Evolutionary conservation across 371 early-diverging fungal genomes (phyloP).

Genomic region (Haplosporangium sp.): DNA sequence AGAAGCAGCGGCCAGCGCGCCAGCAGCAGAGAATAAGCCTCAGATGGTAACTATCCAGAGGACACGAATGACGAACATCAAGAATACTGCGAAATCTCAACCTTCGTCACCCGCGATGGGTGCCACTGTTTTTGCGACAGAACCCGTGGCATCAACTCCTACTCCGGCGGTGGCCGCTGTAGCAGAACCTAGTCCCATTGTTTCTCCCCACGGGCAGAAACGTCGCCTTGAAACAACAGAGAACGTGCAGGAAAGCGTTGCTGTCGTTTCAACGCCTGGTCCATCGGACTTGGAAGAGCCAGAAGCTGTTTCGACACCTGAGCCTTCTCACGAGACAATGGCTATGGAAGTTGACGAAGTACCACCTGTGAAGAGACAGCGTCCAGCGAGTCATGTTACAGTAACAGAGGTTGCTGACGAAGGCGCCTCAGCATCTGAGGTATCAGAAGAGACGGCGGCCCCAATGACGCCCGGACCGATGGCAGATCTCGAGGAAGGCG

Average conservation of each 20-base stretch:
- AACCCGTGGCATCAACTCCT: neutral
- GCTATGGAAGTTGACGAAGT: conserved; percentile 51
- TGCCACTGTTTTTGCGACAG: neutral
- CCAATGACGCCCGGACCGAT: conserved; percentile 26
- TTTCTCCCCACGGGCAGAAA: conserved; percentile 44
- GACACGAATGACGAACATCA: too few species aligned
- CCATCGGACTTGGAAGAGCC: conserved; percentile 40
- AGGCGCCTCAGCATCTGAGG: conserved; percentile 4
- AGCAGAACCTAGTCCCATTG: neutral
- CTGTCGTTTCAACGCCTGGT: conserved; percentile 49
- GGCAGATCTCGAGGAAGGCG: conserved; percentile 38
- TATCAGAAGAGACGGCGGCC: conserved; percentile 2
- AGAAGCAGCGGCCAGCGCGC: neutral
- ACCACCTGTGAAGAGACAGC: conserved; percentile 43
- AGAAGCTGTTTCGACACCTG: conserved; percentile 29
- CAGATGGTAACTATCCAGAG: too few species aligned
- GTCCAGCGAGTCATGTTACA: conserved; percentile 34
- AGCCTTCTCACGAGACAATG: conserved; percentile 11
- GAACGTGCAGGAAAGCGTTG: conserved; percentile 36
- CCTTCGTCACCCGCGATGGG: neutral
- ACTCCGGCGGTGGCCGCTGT: neutral
- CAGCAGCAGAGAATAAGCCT: neutral
- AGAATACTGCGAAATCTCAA: too few species aligned
- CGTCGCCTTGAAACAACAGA: conserved; percentile 47
- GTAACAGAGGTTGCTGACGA: conserved; percentile 36